Conservation (phyloP, 345 rosid species). For the Gossypium ekmanianum region DNA sequence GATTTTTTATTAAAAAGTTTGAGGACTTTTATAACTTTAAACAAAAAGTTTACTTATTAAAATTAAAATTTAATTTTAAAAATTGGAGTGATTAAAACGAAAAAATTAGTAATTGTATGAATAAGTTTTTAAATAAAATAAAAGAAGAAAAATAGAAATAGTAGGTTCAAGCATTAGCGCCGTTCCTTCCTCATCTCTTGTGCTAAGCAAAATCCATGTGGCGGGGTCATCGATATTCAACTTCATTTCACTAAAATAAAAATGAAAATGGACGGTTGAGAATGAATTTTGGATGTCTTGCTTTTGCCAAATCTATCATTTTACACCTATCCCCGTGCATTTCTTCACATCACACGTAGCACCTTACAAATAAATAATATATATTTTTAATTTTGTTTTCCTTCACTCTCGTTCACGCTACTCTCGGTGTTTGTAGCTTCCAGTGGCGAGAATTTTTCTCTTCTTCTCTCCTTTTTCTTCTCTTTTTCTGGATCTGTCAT, state of each 20-base stretch:
- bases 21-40: rapidly evolving
- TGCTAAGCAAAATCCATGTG: background rate
- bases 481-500: conserved; percentile 13
- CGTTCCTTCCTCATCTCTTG: background rate
- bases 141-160: background rate
- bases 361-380: background rate
- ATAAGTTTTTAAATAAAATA: background rate
- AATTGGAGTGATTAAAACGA: too few relatives aligned
- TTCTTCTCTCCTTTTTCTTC: background rate
- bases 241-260: background rate
- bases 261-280: background rate
- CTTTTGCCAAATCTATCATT: background rate
- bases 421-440: conserved; percentile 24
- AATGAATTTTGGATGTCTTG: background rate
- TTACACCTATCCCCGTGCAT: conserved; percentile 33
- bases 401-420: conserved; percentile 17
- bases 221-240: background rate
- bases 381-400: background rate
- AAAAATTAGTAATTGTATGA: too few relatives aligned
- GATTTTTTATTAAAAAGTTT: too few relatives aligned
- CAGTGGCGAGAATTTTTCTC: background rate
- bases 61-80: too few relatives aligned
- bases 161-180: background rate
- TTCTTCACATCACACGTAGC: conserved; percentile 48
- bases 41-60: too few relatives aligned